Evolutionary conservation across 495 filamentous ascomycete genomes (phyloP), one percentile per base, ranked within the genome.

Genomic region (Viridothelium virens): DNA sequence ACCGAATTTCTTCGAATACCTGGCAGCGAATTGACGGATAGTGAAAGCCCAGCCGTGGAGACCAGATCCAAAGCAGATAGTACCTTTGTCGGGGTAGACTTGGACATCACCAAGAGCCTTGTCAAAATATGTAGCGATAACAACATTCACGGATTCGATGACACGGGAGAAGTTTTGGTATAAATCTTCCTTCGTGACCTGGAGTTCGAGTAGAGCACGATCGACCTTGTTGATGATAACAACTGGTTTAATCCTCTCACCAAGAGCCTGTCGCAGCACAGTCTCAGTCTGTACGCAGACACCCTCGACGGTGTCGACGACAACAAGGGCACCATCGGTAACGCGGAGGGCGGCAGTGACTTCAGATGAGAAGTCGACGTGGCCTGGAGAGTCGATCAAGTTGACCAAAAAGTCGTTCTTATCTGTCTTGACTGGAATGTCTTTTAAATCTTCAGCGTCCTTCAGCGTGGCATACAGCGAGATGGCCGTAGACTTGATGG

Each of bases 21-120:
- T 88, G 74, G 86, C 82, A 72, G 94, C 94, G 81, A 99, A 99
- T 79, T 99, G 95, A 73, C 94, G 90, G 83, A 99, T 84, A 71
- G 94, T 99, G 88, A 99, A 99, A 78, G 91, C 92, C 94, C 94
- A 99, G 79, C 94, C 94, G 83, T 99, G 94, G 69, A 99, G 94
- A 88, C 95, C 94, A 77, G 94, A 99, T 78, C 93, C 94, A 84
- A 99, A 99, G 75, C 93, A 94, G 76, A 99, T 86, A 74, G 95
- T 99, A 75, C 94, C 94, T 77, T 88, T 86, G 77, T 97, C 87
- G 68, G 94, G 92, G 83, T 96, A 94, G 76, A 99, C 92, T 83
- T 97, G 93, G 77, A 94, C 88, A 79, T 99, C 94, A 87, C 94
- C 94, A 65, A 99, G 89, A 68, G 84, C 78, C 84, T 96, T 94